These are phyloP conservation scores for California macrophylla DNA, from an alignment of 441 rosid species.

Conservation along the genomic window DNA sequence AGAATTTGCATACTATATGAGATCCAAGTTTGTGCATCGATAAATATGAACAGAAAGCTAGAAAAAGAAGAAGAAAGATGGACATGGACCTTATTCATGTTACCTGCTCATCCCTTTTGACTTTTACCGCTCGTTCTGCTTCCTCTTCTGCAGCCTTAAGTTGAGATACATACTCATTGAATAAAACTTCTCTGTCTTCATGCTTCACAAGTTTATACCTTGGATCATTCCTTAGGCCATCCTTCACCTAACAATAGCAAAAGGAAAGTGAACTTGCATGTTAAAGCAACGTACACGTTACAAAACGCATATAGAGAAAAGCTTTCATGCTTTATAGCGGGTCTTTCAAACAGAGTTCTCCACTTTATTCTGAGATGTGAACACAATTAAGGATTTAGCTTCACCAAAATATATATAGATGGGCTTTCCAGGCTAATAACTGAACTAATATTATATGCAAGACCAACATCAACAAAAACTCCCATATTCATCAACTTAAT, in stretches of 20 bases:
- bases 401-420: background rate
- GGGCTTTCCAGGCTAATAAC: background rate
- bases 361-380: background rate
- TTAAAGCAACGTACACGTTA: background rate
- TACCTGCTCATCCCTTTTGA: conserved; percentile 81
- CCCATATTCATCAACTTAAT: background rate
- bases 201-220: conserved; percentile 71
- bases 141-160: conserved; percentile 61
- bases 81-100: conserved; percentile 1
- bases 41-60: background rate
- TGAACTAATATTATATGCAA: too few species aligned
- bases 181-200: conserved; percentile 75
- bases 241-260: conserved; percentile 58
- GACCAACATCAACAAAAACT: background rate
- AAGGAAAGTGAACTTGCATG: background rate
- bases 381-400: background rate
- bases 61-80: background rate
- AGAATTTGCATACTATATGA: background rate
- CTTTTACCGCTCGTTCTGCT: conserved; percentile 57
- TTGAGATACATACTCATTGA: conserved; percentile 62
- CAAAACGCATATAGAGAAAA: too few species aligned
- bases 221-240: conserved; percentile 68
- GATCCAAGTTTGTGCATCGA: background rate
- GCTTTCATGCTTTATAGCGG: background rate
- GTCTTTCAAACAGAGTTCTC: background rate